Conservation (phyloP, 2,329 filamentous ascomycete genomes). For the Dactylella cylindrospora region DNA sequence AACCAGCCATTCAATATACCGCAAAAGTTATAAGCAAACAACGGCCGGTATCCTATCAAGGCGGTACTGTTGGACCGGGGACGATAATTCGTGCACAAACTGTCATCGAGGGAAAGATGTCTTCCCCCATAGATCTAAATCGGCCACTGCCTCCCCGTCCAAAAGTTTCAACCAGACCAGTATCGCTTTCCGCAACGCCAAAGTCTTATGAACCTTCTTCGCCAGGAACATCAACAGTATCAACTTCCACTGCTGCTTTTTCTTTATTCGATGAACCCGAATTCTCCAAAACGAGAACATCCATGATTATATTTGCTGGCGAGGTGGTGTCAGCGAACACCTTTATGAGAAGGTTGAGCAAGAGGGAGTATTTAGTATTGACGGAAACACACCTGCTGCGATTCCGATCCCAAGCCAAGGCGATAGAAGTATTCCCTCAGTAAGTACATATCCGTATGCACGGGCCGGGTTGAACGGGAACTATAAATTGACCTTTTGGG, state of each 20-base stretch:
- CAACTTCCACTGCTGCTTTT: slow-evolving; percentile 37
- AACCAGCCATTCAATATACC: slow-evolving; percentile 27
- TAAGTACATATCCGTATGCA: slow-evolving; percentile 12
- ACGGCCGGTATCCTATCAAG: slow-evolving; percentile 36
- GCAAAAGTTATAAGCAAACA: slow-evolving; percentile 37
- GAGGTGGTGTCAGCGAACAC: slow-evolving; percentile 70
- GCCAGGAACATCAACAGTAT: slow-evolving; percentile 38
- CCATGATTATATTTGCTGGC: slow-evolving; percentile 56
- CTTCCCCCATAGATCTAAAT: slow-evolving; percentile 35
- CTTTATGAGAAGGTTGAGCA: slow-evolving; percentile 65
- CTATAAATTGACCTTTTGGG: not conserved
- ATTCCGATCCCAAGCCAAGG: slow-evolving; percentile 68
- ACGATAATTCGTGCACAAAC: slow-evolving; percentile 37
- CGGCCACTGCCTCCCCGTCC: slow-evolving; percentile 31
- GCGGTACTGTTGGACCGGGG: slow-evolving; percentile 28
- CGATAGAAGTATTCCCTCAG: slow-evolving; percentile 63
- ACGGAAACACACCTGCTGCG: slow-evolving; percentile 69
- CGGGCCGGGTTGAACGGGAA: not conserved
- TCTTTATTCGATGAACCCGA: slow-evolving; percentile 36
- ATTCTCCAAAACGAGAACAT: slow-evolving; percentile 8
- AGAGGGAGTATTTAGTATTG: slow-evolving; percentile 70
- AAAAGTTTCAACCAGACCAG: slow-evolving; percentile 32
- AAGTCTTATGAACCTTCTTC: slow-evolving; percentile 41
- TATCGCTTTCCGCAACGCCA: slow-evolving; percentile 33
- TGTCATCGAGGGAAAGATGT: slow-evolving; percentile 17